These are phyloP conservation scores for Cercospora zeae-maydis DNA, from an alignment of 2,329 filamentous ascomycete species.

Conservation along the genomic window DNA sequence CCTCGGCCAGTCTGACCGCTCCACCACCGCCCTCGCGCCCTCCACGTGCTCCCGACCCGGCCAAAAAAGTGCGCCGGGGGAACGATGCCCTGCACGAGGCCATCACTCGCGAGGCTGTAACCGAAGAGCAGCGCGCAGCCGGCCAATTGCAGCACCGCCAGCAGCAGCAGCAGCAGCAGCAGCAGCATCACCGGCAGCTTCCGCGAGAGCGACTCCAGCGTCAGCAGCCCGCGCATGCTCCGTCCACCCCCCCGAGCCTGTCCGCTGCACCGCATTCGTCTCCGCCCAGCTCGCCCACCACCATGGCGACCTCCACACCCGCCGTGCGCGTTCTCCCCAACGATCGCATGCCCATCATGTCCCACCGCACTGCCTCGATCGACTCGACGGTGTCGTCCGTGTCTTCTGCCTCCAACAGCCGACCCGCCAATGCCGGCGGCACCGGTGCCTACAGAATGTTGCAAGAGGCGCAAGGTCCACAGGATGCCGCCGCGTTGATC, in stretches of 20 bases:
- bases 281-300: constrained; percentile 27
- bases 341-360: constrained; percentile 23
- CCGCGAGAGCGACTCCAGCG: neutral
- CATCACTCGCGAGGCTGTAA: constrained; percentile 24
- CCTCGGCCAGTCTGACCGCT: neutral
- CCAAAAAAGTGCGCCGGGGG: constrained; percentile 21
- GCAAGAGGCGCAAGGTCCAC: constrained; percentile 57
- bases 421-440: constrained; percentile 17
- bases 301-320: constrained; percentile 13
- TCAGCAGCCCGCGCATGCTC: constrained; percentile 9
- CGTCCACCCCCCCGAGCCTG: constrained; percentile 12
- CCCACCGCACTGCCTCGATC: constrained; percentile 73
- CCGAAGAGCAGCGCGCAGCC: constrained; percentile 15
- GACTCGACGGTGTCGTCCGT: constrained; percentile 80
- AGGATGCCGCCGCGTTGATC: constrained; percentile 76
- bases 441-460: constrained; percentile 44
- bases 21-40: neutral
- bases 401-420: constrained; percentile 38
- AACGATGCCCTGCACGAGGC: constrained; percentile 26
- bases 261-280: constrained; percentile 21
- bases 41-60: constrained; percentile 25
- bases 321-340: neutral
- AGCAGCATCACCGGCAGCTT: neutral
- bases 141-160: constrained; percentile 1
- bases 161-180: neutral